Evolutionary conservation across 352 stramenopile species (phyloP), one percentile per base, ranked within the genome.

Genomic region (Hyaloperonospora brassicae): DNA sequence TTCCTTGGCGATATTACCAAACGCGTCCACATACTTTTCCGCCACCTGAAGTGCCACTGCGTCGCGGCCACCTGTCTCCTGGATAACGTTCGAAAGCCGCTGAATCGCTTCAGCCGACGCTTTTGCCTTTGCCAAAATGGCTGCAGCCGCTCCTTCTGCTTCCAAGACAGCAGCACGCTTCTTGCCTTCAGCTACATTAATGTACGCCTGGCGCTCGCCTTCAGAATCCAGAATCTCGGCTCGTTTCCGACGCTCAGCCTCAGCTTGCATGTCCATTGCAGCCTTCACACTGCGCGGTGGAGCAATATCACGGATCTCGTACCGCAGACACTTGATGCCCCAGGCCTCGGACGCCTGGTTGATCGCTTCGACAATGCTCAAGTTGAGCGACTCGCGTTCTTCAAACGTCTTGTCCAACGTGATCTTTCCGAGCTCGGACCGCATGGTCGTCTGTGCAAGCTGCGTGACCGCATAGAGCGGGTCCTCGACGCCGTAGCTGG

Each of bases 331-430:
- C 66, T 89, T 88, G 68, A 96, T 90, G 34, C 88, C 88, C 88
- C 88, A 96, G 1, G 84, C 77, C 51, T 85, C 73, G 0, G 88
- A 92, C 1, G 88, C 88, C 62, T 96, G 81, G 65, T 95, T 96
- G 58, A 96, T 96, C 23, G 87, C 73, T 56, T 91, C 78, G 45
- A 96, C 87, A 46, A 96, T 96, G 59, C 84, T 93, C 55, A 84
- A 70, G 69, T 96, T 96, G 47, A 96, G 79, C 45, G 77, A 93
- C 70, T 96, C 88, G 45, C 88, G 82, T 78, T 96, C 88, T 55
- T 96, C 87, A 55, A 96, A 96, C 13, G 87, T 96, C 76, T 95
- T 95, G 70, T 96, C 88, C 40, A 96, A 77, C 50, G 86, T 95
- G 70, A 96, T 95, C 58, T 96, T 96, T 43, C 88, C 88, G 34